Evolutionary conservation across 371 early-diverging fungal genomes (phyloP), one percentile per base, ranked within the genome.

Genomic region (Rhizomucor pusillus): DNA sequence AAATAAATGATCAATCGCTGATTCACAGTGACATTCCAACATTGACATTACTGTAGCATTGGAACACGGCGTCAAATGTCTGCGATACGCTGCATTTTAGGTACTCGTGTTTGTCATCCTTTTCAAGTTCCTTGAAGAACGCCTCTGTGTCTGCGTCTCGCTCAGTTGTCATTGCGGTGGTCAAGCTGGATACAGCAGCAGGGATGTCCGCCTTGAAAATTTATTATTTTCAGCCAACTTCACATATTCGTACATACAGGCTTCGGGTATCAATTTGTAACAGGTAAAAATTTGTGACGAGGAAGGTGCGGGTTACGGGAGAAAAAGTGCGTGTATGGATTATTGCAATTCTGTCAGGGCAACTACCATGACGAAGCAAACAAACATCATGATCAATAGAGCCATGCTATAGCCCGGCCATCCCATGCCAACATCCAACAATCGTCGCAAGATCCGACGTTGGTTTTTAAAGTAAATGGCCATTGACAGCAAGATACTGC

Each of bases 391-490:
- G 6, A 69, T 75, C 37, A 71, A 10, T 1, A 58, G 23, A 1
- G 72, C 67, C 47, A 71, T 55, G 14, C 56, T 39, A 41, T 75
- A 75, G 7, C 69, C 75, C 3, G 62, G 23, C 69, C 72, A 69
- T 11, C 75, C 72, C n/a, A 69, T 69, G 7, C 75, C 75, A 7
- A 75, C 75, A 48, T 61, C 54, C 13, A 69, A 45, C 36, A 67
- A 44, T n/a, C 70, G 50, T 2, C 59, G 54, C 0, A 71, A 55
- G 45, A 75, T 69, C 18, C 62, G 65, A 14, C 52, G 47, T 44
- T 71, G 72, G 18, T 75, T 75, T 39, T 59, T 62, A 36, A 75
- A 69, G 29, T 75, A 75, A n/a, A 50, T 67, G 12, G 44, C 60
- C 0, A 65, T 10, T 7, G 75, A 61, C 14, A 56, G 51, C 12